Base-by-base conservation (phyloP, 2,329 filamentous ascomycete genomes). In the Xylariomycetidae sp. region DNA sequence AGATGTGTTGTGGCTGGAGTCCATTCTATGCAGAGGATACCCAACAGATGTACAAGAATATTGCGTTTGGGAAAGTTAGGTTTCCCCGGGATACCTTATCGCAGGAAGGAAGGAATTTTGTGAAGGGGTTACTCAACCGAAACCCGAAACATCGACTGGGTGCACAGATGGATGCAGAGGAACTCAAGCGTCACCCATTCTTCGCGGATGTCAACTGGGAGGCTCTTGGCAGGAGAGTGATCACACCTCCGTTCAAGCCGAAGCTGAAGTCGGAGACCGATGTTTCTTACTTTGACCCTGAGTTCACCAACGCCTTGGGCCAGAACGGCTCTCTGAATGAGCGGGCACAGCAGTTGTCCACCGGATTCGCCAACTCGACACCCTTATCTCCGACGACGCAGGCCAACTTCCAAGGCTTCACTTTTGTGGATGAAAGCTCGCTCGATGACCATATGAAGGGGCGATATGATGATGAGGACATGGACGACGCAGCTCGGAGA, bases 1-100 rank as follows among this genome's bases (percentile, higher is more conserved):
- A 98, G 62, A 98, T 98, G 92, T 98, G 92, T 68, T 98, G 92
- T 53, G 92, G 92, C 20, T 98, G 92, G 92, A 96, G 88, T 53
- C 92, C 92, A 0, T 98, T 98, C 65, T 98, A 97, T 51, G 92
- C 92, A 36, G 92, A 98, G 56, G 92, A 98, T 56, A 98, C 92
- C 1, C 92, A 98, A 63, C 92, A 98, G 61, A 98, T 98, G 92
- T 98, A 98, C 71, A 98, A 98, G 72, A 98, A 98, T 67, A 98
- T 98, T 58, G 92, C 92, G 0, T 98, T 98, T 56, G 92, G 92
- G 57, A 98, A 98, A 59, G 92, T 98, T 37, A 77, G 92, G 41
- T 98, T 98, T 61, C 92, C 92, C 6, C 79, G 89, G 46, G 92
- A 98, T 60, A 94, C 92, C 2, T 69, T 98, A 19, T 96, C 88